These are phyloP conservation scores for Botrytis sinoallii DNA, from an alignment of 2,329 filamentous ascomycete species.

Conservation along the genomic window DNA sequence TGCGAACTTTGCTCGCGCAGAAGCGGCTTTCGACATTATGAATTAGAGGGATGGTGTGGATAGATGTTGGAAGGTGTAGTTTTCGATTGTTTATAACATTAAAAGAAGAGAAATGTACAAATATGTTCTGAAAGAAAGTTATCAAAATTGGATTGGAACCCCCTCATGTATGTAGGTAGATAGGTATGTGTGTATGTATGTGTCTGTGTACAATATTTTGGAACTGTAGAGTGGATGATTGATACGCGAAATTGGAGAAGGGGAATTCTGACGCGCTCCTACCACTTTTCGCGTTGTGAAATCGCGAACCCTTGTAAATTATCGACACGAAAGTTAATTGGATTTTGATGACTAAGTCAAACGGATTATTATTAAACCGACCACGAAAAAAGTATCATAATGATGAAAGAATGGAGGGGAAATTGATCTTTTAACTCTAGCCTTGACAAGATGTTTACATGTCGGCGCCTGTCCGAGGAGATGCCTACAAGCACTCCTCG, in stretches of 20 bases:
- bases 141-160: neutral
- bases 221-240: neutral
- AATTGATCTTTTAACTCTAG: neutral
- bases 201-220: neutral
- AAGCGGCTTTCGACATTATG: conserved; percentile 38
- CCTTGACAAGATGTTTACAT: conserved; percentile 33
- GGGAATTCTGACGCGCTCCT: conserved; percentile 8
- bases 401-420: neutral
- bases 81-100: neutral
- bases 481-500: conserved; percentile 32
- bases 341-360: neutral
- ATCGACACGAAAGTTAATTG: conserved; percentile 8
- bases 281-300: neutral
- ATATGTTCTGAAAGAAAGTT: neutral
- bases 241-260: conserved; percentile 12
- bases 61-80: neutral
- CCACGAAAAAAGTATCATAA: neutral
- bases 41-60: conserved; percentile 7
- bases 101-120: neutral
- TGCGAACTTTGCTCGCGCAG: conserved; percentile 53
- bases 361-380: conserved; percentile 1
- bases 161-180: neutral
- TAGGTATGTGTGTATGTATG: neutral
- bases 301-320: conserved; percentile 26
- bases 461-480: conserved; percentile 33